Base-by-base conservation (phyloP, 495 filamentous ascomycete species). In the Trichoderma erinaceum region DNA sequence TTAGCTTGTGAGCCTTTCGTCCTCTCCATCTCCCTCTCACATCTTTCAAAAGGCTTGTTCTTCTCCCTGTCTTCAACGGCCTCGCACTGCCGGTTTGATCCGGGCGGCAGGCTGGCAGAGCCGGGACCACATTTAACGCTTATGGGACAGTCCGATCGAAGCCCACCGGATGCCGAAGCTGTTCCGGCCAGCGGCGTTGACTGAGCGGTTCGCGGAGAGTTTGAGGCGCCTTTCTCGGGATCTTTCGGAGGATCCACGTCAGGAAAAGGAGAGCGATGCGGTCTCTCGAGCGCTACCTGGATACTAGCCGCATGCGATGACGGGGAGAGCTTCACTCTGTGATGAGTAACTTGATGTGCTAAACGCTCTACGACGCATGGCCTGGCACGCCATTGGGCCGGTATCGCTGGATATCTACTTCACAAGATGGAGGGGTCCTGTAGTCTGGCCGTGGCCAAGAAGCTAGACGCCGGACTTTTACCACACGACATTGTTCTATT, bases 1-100 rank as follows among this genome's bases (percentile, higher is more conserved):
- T 11, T 2, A 6, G 41, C 41, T 12, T 43, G 6, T 46, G 43
- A 16, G 43, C 43, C 43, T 16, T 38, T 65, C 65, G 41, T 66
- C 71, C 69, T 72, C 48, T 67, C 69, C 68, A 67, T 67, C 70
- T 56, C 41, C 41, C 41, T 46, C 48, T 64, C 21, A 16, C 8
- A 11, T 41, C 13, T 4, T 29, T 29, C 29, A 29, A 29, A n/a
- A n/a, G n/a, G n/a, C 23, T 3, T 65, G 41, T 41, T 48, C 21
- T 16, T 35, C 64, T 44, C n/a, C 1, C 6, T 23, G 8, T n/a
- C 41, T 23, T 27, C 41, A 10, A 43, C 11, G 2, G n/a, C 21
- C 71, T 70, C 71, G 52, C 56, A 23, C 52, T 69, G 63, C 25
- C 50, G 27, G 61, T 38, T 65, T 61, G 56, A 61, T 61, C 27